Evolutionary conservation across 805 yeast genomes (phyloP).

Genomic region (Pichia nakasei): DNA sequence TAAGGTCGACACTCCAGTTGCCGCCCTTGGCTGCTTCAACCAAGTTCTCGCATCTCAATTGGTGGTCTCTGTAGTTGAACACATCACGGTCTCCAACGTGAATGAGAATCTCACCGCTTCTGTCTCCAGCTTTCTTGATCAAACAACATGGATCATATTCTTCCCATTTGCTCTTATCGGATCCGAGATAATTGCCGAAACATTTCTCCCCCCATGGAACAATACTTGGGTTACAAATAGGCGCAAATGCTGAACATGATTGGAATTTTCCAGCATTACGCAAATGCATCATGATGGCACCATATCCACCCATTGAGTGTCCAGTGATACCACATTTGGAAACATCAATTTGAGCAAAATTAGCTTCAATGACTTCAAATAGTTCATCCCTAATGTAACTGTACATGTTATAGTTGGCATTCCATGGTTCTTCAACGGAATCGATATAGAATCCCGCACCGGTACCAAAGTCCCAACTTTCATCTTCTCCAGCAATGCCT

Average conservation of each 20-base stretch:
- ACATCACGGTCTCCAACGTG: slow-evolving; percentile 77
- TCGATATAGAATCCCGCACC: slow-evolving; percentile 95
- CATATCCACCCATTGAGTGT: slow-evolving; percentile 98
- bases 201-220: slow-evolving; percentile 88
- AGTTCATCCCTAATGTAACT: slow-evolving; percentile 72
- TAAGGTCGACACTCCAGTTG: slow-evolving; percentile 47
- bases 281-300: slow-evolving; percentile 65
- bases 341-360: slow-evolving; percentile 35
- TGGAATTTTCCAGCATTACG: slow-evolving; percentile 64
- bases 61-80: slow-evolving; percentile 44
- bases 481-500: slow-evolving; percentile 58
- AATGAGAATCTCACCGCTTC: slow-evolving; percentile 54
- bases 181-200: slow-evolving; percentile 70
- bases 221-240: slow-evolving; percentile 70
- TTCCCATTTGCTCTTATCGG: slow-evolving; percentile 51
- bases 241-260: slow-evolving; percentile 85
- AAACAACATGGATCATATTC: slow-evolving; percentile 81
- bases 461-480: slow-evolving; percentile 79
- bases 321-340: slow-evolving; percentile 59
- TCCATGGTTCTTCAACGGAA: slow-evolving; percentile 69
- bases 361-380: slow-evolving; percentile 38
- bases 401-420: slow-evolving; percentile 74
- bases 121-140: slow-evolving; percentile 34
- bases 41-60: slow-evolving; percentile 70
- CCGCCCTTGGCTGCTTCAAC: slow-evolving; percentile 51